A percentile compares a stretch with the other conserved stretches of the same genome.
Conservation (phyloP, 2,329 filamentous ascomycete genomes). For the Pseudonectria buxi region DNA sequence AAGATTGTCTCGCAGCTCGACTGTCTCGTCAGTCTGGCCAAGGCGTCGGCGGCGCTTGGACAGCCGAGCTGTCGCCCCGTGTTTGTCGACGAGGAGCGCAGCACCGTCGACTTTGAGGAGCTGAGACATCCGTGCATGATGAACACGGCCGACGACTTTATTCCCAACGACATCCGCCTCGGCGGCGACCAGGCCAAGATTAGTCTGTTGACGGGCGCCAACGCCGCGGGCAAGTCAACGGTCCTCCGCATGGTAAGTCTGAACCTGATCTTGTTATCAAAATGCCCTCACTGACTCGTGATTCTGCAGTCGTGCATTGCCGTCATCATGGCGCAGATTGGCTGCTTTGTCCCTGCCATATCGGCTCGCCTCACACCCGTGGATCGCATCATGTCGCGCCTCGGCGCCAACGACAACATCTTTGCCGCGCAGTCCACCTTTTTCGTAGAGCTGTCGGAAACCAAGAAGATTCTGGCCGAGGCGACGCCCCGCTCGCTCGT, state of each 20-base stretch:
- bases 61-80: slow-evolving; percentile 79
- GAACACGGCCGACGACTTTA: slow-evolving; percentile 84
- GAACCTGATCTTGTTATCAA: not conserved
- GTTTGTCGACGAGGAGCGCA: slow-evolving; percentile 82
- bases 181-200: slow-evolving; percentile 79
- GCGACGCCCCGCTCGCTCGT: slow-evolving; percentile 91
- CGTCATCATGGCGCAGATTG: slow-evolving; percentile 95
- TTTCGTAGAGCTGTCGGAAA: slow-evolving; percentile 95
- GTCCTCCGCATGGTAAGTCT: slow-evolving; percentile 78
- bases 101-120: slow-evolving; percentile 84
- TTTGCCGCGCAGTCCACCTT: slow-evolving; percentile 97
- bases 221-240: slow-evolving; percentile 95
- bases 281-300: slow-evolving; percentile 14
- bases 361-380: slow-evolving; percentile 81
- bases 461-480: slow-evolving; percentile 94
- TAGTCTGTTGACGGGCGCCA: slow-evolving; percentile 87
- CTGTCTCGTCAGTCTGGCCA: slow-evolving; percentile 88
- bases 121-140: slow-evolving; percentile 93
- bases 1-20: slow-evolving; percentile 88
- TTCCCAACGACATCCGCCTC: slow-evolving; percentile 86
- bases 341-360: slow-evolving; percentile 80
- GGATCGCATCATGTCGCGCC: slow-evolving; percentile 96
- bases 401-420: slow-evolving; percentile 98
- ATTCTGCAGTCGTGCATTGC: slow-evolving; percentile 80
- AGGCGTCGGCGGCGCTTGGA: slow-evolving; percentile 76